Percentiles rank a stretch among this genome's conserved stretches.
Evolutionary conservation across 192 early-diverging fungal genomes (phyloP).

Genomic region (Globomyces pollinis-pini): DNA sequence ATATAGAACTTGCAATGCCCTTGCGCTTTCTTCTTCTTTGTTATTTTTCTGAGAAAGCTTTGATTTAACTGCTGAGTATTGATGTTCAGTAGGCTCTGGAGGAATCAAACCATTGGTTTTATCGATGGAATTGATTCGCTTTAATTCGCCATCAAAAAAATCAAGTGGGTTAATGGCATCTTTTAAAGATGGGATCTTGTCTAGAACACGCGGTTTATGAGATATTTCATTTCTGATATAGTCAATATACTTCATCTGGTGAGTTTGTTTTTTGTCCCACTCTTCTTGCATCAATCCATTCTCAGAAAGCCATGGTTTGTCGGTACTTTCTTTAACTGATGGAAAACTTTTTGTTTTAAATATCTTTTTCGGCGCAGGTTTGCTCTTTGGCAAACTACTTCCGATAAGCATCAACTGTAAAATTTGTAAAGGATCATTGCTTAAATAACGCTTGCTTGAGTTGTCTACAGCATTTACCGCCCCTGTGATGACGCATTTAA

Average conservation of each 20-base stretch:
- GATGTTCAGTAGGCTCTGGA: constrained; percentile 13
- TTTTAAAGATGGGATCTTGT: constrained; percentile 22
- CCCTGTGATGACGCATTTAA: constrained; percentile 3
- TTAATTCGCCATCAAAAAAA: constrained; percentile 20
- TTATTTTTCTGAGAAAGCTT: background rate
- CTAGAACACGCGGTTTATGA: constrained; percentile 14
- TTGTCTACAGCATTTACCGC: background rate
- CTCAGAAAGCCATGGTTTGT: background rate
- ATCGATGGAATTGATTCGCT: background rate
- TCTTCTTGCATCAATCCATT: too few species aligned
- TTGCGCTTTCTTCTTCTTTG: constrained; percentile 5
- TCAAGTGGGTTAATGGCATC: constrained; percentile 20
- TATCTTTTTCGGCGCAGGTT: background rate
- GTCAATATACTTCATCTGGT: constrained; percentile 28
- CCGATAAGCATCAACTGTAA: background rate
- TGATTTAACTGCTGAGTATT: background rate
- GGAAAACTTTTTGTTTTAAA: background rate
- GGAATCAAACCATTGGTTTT: constrained; percentile 7
- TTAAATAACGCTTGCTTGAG: background rate
- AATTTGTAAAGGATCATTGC: background rate
- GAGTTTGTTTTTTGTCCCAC: constrained; percentile 30
- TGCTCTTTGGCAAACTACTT: background rate
- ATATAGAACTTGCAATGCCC: background rate
- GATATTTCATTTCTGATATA: constrained; percentile 23
- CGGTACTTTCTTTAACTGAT: background rate